These are phyloP conservation scores for Neopestalotiopsis clavispora DNA, from an alignment of 2,329 filamentous ascomycete species.

Conservation along the genomic window DNA sequence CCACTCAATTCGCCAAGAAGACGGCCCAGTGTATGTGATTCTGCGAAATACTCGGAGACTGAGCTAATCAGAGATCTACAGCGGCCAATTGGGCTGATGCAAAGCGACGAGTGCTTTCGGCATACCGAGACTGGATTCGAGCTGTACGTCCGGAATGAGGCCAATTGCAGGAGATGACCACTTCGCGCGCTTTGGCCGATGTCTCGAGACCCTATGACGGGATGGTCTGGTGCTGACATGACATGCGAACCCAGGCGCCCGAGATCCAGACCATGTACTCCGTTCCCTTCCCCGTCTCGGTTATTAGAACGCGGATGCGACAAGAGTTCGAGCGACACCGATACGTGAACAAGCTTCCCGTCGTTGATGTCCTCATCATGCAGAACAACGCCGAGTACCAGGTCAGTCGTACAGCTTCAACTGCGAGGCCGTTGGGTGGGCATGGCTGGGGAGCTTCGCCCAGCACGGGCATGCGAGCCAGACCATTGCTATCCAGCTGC, in stretches of 20 bases:
- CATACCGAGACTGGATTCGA: conserved; percentile 95
- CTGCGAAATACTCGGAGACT: neutral
- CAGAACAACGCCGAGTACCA: conserved; percentile 95
- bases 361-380: conserved; percentile 87
- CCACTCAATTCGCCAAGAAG: conserved; percentile 86
- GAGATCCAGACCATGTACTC: conserved; percentile 99
- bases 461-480: neutral
- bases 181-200: neutral
- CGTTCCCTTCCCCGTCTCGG: conserved; percentile 83
- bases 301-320: conserved; percentile 89
- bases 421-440: neutral
- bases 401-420: conserved; percentile 54
- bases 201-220: neutral
- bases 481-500: neutral
- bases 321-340: conserved; percentile 97
- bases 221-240: neutral
- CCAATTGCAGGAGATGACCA: neutral
- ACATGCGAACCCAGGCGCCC: conserved; percentile 69
- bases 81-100: conserved; percentile 90
- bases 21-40: conserved; percentile 74
- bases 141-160: conserved; percentile 68
- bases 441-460: neutral
- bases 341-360: conserved; percentile 86
- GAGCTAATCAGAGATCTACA: conserved; percentile 51
- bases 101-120: conserved; percentile 81